phyloP scores from a whole-genome alignment of 148 eudicot species.

The Spergularia marina region DNA sequence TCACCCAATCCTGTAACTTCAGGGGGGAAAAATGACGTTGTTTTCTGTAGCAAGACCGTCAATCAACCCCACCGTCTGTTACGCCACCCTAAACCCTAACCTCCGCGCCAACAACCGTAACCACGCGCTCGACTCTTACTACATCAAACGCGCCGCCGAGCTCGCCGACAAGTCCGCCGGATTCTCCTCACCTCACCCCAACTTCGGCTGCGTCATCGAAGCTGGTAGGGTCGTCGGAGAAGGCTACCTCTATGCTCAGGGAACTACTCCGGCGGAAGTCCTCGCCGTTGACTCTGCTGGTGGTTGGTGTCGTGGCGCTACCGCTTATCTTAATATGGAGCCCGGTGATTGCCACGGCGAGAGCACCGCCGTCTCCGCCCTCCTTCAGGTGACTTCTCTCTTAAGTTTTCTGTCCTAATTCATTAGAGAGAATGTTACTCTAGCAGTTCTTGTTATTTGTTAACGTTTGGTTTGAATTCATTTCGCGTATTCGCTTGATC shows the following conservation, averaged over 20 bases:
- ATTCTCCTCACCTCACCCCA: constrained; percentile 84
- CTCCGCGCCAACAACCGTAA: constrained; percentile 7
- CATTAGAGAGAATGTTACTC: too few relatives aligned
- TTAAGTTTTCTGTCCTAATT: background rate
- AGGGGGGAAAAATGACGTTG: constrained; percentile 27
- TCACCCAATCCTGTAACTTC: background rate
- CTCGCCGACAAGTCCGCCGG: constrained; percentile 90
- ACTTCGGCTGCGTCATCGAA: constrained; percentile 86
- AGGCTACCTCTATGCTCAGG: constrained; percentile 80
- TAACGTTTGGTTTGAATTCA: background rate
- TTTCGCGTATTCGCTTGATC: background rate
- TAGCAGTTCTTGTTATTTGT: too few relatives aligned
- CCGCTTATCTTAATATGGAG: constrained; percentile 91
- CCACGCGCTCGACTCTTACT: constrained; percentile 60
- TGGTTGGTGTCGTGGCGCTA: constrained; percentile 53
- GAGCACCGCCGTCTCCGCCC: constrained; percentile 60
- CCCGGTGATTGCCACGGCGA: constrained; percentile 86
- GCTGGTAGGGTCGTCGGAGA: constrained; percentile 61
- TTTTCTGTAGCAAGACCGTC: constrained; percentile 21
- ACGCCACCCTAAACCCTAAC: constrained; percentile 24
- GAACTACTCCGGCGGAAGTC: constrained; percentile 86
- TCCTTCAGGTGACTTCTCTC: constrained; percentile 48
- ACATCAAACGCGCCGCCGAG: constrained; percentile 69
- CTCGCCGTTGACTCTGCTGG: constrained; percentile 75
- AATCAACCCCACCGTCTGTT: constrained; percentile 29